These are phyloP conservation scores for Crassisporium funariophilum DNA, from an alignment of 768 basidiomycete genomes.

Conservation along the genomic window DNA sequence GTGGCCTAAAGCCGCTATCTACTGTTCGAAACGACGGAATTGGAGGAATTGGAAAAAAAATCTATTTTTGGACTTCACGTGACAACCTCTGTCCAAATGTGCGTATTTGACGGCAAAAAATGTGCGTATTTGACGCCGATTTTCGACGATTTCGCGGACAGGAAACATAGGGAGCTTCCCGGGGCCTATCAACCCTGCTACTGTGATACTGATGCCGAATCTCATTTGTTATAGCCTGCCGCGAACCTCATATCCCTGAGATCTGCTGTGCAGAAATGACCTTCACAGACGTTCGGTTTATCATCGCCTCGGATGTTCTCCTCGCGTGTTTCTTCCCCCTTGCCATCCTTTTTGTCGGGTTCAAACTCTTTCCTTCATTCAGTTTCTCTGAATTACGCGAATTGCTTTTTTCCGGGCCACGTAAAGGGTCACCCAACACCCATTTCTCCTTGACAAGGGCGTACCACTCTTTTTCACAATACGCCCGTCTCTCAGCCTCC, in stretches of 20 bases:
- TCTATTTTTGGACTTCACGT: no score
- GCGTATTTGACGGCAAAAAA: no score
- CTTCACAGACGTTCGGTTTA: constrained; percentile 18
- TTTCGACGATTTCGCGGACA: constrained; percentile 11
- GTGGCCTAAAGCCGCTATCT: no score
- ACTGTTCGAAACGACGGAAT: no score
- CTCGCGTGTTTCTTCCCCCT: constrained; percentile 43
- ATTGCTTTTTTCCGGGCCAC: constrained; percentile 26
- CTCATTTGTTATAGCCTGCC: no score
- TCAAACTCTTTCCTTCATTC: constrained; percentile 25
- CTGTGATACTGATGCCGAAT: no score
- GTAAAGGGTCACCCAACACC: constrained; percentile 19
- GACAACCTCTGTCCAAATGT: no score
- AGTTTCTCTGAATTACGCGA: constrained; percentile 29
- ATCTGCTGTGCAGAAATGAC: no score
- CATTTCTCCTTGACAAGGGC: constrained; percentile 51
- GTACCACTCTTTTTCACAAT: constrained; percentile 44
- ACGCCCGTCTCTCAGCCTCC: constrained; percentile 39
- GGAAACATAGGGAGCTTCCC: constrained; percentile 2
- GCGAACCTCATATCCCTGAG: no score
- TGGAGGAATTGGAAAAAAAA: no score
- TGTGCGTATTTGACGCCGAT: constrained; percentile 1
- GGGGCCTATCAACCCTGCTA: no score
- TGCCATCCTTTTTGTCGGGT: constrained; percentile 32
- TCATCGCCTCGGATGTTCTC: constrained; percentile 36